phyloP scores from a whole-genome alignment of 192 early-diverging fungal genomes.

The Coemansia javaensis region DNA sequence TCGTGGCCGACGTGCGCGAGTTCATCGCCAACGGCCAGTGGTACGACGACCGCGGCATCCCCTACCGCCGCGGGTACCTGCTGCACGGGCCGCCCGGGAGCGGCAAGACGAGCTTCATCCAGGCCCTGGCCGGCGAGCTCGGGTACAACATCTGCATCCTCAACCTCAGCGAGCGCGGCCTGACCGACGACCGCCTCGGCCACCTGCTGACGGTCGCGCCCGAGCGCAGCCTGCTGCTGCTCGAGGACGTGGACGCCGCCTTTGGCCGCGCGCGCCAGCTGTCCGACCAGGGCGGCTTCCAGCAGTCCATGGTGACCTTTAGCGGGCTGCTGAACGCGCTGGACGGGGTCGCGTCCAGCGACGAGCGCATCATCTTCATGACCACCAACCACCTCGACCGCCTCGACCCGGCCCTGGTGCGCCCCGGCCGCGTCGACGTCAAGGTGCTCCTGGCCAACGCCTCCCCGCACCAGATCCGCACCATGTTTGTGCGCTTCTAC shows the following conservation, averaged over 20 bases:
- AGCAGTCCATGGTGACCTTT: constrained; percentile 81
- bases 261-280: constrained; percentile 62
- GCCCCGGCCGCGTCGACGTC: constrained; percentile 76
- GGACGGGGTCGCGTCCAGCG: constrained; percentile 81
- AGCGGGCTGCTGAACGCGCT: constrained; percentile 84
- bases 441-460: constrained; percentile 75
- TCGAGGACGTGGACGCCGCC: constrained; percentile 84
- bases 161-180: constrained; percentile 73
- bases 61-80: constrained; percentile 86
- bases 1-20: constrained; percentile 66
- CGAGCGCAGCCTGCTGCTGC: constrained; percentile 70
- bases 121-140: constrained; percentile 82
- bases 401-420: constrained; percentile 72
- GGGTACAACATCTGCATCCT: constrained; percentile 86
- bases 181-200: constrained; percentile 81
- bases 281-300: constrained; percentile 59
- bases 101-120: constrained; percentile 91
- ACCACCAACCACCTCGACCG: constrained; percentile 82
- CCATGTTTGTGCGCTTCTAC: constrained; percentile 82
- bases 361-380: constrained; percentile 87
- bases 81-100: constrained; percentile 85
- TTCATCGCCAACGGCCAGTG: constrained; percentile 78
- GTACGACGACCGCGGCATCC: constrained; percentile 82
- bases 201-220: constrained; percentile 76
- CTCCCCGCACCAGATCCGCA: constrained; percentile 57